phyloP scores from a whole-genome alignment of 1,284 basidiomycete genomes.

The Trichosporon sp. region DNA sequence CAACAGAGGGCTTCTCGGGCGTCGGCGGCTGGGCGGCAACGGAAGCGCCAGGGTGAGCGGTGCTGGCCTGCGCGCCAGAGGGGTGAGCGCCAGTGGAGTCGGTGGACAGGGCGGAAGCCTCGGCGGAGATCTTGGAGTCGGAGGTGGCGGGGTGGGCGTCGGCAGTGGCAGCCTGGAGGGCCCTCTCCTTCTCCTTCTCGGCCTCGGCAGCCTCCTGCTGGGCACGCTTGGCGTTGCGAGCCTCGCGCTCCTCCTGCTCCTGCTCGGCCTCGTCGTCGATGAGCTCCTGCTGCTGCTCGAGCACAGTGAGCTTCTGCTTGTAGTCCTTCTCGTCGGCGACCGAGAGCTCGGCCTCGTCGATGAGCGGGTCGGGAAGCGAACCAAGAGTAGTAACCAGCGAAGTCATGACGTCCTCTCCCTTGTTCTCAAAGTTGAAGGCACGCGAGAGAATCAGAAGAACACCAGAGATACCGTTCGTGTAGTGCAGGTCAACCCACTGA shows the following conservation, averaged over 20 bases:
- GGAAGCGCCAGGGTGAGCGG: conserved; percentile 12
- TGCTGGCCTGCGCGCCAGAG: neutral
- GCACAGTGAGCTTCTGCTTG: conserved; percentile 96
- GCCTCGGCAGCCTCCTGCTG: conserved; percentile 19
- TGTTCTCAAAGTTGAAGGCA: conserved; percentile 91
- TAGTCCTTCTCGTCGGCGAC: conserved; percentile 86
- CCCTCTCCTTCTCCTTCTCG: conserved; percentile 21
- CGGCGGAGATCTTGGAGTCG: conserved; percentile 15
- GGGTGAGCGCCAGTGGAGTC: neutral
- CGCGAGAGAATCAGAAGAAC: conserved; percentile 89
- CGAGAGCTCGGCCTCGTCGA: conserved; percentile 95
- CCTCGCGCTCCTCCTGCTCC: conserved; percentile 5
- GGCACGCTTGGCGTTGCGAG: neutral
- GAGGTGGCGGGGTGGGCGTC: neutral
- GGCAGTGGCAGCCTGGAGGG: neutral
- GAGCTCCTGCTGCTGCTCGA: conserved; percentile 97
- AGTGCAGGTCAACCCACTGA: conserved; percentile 92
- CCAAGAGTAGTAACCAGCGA: conserved; percentile 88
- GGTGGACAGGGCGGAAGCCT: neutral
- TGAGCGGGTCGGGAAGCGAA: conserved; percentile 89
- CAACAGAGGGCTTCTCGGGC: conserved; percentile 8
- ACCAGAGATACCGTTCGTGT: conserved; percentile 82
- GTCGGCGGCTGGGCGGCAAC: conserved; percentile 11
- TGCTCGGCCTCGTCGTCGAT: conserved; percentile 76
- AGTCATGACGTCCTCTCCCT: conserved; percentile 77